Evolutionary conservation across 2,329 filamentous ascomycete species (phyloP).

Genomic region (Aureobasidium lini): DNA sequence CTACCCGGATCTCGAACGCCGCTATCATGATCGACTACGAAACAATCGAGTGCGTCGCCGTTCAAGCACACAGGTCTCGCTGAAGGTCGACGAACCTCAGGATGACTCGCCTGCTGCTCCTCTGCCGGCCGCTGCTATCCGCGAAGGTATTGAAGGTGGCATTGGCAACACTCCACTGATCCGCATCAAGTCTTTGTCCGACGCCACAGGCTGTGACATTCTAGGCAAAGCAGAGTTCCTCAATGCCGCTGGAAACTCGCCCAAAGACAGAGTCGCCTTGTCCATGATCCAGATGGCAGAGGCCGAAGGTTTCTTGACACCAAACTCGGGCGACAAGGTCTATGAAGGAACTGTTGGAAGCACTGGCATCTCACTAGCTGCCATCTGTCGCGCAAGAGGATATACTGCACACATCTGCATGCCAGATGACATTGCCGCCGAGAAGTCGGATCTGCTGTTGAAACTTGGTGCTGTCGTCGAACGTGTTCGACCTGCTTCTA

Average conservation of each 20-base stretch:
- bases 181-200: constrained; percentile 74
- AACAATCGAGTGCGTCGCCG: constrained; percentile 21
- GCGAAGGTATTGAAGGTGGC: constrained; percentile 77
- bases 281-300: constrained; percentile 82
- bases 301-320: constrained; percentile 63
- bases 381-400: constrained; percentile 76
- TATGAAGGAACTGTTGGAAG: constrained; percentile 97
- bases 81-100: constrained; percentile 28
- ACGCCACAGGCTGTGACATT: constrained; percentile 80
- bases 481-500: constrained; percentile 81
- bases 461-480: constrained; percentile 92
- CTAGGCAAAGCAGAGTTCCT: constrained; percentile 92
- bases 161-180: constrained; percentile 93
- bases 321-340: constrained; percentile 81
- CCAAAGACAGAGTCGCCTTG: constrained; percentile 90
- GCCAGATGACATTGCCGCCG: constrained; percentile 80
- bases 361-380: constrained; percentile 90
- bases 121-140: constrained; percentile 37
- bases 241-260: constrained; percentile 87
- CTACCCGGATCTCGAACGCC: constrained; percentile 64
- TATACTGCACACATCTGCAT: constrained; percentile 97
- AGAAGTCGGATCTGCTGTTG: constrained; percentile 82
- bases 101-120: constrained; percentile 5
- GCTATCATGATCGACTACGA: constrained; percentile 44
- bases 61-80: constrained; percentile 19